Base-by-base conservation (phyloP, 495 filamentous ascomycete species). In the Achaetomiella virescens region DNA sequence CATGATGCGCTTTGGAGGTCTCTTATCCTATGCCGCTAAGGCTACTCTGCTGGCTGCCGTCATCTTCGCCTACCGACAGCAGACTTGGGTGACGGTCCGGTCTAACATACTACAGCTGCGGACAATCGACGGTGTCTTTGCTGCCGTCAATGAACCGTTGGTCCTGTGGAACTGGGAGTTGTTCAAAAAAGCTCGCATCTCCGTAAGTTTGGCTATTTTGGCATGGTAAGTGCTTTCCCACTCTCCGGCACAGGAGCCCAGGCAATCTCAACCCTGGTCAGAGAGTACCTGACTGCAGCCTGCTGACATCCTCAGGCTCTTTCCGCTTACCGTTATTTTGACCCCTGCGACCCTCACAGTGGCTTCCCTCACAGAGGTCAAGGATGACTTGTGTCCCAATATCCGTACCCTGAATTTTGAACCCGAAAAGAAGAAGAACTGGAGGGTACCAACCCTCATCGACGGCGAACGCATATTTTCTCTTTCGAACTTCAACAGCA, bases 51-150 rank as follows among this genome's bases (percentile, higher is more conserved):
- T 64, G 17, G 48, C 62, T 4, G 58, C 65, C 18, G 57, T 68
- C 36, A 31, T 68, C n/a, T 68, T 68, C 38, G 58, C 60, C 9
- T 64, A 67, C 56, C 51, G 54, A 12, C 65, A 68, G 57, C 65
- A 65, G 50, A 58, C 61, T 20, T 68, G 65, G 65, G 58, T 58
- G 3, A 68, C 65, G 1, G 62, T 61, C 27, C 61, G 52, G 50
- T 54, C 48, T 37, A 63, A 63, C 38, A 54, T 38, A 2, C 36
- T 68, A 29, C 52, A 48, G 31, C 56, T 68, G 8, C 49, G 48
- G 36, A 61, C 67, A 48, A 62, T 73, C 21, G 69, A 72, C 53
- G 64, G 66, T 25, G 40, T 73, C 17, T 72, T 72, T 45, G 60
- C 68, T 3, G 66, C 66, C 3, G 59, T 63, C 0, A 61, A 69